Evolutionary conservation across 75 land plant genomes (phyloP).

Genomic region (Picea glauca): DNA sequence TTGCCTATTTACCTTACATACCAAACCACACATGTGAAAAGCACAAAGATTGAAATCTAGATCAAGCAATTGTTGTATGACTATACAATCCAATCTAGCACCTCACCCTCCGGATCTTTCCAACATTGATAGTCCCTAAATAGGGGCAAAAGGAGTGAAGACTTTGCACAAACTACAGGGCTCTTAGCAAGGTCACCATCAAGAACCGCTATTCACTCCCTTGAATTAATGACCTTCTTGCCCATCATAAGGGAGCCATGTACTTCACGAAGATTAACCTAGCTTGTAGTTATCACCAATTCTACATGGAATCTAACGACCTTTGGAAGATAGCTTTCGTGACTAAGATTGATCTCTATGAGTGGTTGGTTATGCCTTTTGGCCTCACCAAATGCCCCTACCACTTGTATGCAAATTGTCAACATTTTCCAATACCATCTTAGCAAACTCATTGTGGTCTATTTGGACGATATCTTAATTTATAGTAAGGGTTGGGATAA

Average conservation of each 20-base stretch:
- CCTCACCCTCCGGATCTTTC: too few relatives aligned
- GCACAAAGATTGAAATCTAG: too few relatives aligned
- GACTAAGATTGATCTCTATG: not conserved
- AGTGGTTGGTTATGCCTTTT: not conserved
- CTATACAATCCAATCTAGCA: too few relatives aligned
- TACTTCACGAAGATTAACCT: not conserved
- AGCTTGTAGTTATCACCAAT: not conserved
- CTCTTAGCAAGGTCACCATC: not conserved
- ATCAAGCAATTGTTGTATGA: too few relatives aligned
- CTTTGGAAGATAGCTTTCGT: not conserved
- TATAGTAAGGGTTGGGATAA: not conserved
- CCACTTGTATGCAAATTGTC: not conserved
- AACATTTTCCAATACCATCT: not conserved
- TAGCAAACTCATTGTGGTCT: not conserved
- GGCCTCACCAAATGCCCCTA: not conserved
- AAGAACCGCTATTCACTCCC: not conserved
- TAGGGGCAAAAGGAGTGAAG: not conserved
- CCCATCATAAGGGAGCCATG: not conserved
- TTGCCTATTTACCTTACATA: too few relatives aligned
- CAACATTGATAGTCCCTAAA: too few relatives aligned
- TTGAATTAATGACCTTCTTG: not conserved
- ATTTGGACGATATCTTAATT: not conserved
- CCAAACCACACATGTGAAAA: too few relatives aligned
- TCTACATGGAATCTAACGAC: not conserved
- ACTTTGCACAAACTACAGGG: not conserved